A percentile compares a stretch with the other conserved stretches of the same genome.
These are phyloP conservation scores for Hypoxylon rubiginosum DNA, from an alignment of 2,329 filamentous ascomycete genomes.

Conservation along the genomic window DNA sequence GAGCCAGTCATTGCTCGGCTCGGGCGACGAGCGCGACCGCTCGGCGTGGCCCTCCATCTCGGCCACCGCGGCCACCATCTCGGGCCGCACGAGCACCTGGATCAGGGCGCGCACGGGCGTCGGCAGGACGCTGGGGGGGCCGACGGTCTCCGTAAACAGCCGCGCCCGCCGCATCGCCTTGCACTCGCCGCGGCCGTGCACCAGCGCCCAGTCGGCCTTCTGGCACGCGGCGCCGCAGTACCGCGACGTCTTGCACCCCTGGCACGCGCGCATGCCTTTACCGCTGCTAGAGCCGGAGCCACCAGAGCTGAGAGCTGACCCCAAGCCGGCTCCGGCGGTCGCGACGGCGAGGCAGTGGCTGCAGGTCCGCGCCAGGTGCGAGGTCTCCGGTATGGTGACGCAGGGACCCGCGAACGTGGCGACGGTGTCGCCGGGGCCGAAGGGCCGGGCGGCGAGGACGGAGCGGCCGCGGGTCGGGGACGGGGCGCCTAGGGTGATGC, in stretches of 20 bases:
- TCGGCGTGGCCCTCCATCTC: slow-evolving; percentile 63
- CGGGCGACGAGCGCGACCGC: slow-evolving; percentile 51
- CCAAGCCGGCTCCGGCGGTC: slow-evolving; percentile 3
- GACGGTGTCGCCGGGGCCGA: slow-evolving; percentile 62
- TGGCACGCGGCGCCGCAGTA: slow-evolving; percentile 71
- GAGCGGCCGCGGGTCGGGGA: slow-evolving; percentile 57
- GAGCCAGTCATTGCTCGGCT: slow-evolving; percentile 57
- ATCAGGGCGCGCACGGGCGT: slow-evolving; percentile 68
- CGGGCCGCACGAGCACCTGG: slow-evolving; percentile 61
- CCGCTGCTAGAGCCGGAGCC: too few relatives aligned
- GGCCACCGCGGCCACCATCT: slow-evolving; percentile 51
- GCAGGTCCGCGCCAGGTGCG: slow-evolving; percentile 60
- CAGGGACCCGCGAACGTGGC: slow-evolving; percentile 59
- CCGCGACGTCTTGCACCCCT: slow-evolving; percentile 64
- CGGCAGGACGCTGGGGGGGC: slow-evolving; percentile 58
- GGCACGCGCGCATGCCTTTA: slow-evolving; percentile 59
- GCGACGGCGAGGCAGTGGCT: slow-evolving; percentile 60
- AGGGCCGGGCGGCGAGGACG: slow-evolving; percentile 59
- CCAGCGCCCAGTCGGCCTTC: slow-evolving; percentile 63
- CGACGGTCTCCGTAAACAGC: slow-evolving; percentile 32
- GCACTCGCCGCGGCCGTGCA: slow-evolving; percentile 70
- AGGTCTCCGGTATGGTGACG: slow-evolving; percentile 63
- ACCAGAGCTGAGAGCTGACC: too few relatives aligned
- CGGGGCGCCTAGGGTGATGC: slow-evolving; percentile 24
- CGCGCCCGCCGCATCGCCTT: slow-evolving; percentile 58